These are phyloP conservation scores for Raphidocelis subcapitata DNA, from an alignment of 139 green algal genomes.

Conservation along the genomic window DNA sequence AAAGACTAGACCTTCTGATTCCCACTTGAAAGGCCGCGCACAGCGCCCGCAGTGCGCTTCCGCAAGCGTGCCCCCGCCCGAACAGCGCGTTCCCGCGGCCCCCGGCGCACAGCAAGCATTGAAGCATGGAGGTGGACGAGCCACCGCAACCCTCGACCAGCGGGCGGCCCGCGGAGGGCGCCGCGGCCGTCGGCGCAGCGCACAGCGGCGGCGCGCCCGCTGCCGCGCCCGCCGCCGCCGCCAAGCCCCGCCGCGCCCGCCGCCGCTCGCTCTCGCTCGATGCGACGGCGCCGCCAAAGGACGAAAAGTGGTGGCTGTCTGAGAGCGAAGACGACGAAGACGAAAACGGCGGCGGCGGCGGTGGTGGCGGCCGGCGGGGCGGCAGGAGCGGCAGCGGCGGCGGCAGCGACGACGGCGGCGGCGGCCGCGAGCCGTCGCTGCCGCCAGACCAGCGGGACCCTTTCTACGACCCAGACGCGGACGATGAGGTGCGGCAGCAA, in stretches of 20 bases:
- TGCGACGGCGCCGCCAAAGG: background rate
- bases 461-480: conserved; percentile 56
- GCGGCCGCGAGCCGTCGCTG: conserved; percentile 5
- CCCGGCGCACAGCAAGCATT: background rate
- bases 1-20: too few relatives aligned
- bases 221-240: background rate
- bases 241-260: too few relatives aligned
- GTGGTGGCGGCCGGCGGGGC: too few relatives aligned
- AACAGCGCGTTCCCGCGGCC: too few relatives aligned
- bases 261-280: too few relatives aligned
- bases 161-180: background rate
- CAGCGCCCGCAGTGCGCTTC: too few relatives aligned
- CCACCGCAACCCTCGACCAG: background rate
- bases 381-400: background rate
- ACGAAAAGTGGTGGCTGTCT: conserved; percentile 28
- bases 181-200: background rate
- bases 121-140: background rate
- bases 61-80: too few relatives aligned
- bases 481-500: too few relatives aligned
- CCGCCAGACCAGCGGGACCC: background rate
- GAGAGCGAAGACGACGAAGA: conserved; percentile 8
- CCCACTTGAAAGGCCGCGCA: too few relatives aligned
- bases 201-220: background rate
- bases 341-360: background rate
- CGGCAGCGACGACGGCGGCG: background rate